Evolutionary conservation across 768 basidiomycete species (phyloP), one percentile per base, ranked within the genome.

Genomic region (Hysterangium stoloniferum): DNA sequence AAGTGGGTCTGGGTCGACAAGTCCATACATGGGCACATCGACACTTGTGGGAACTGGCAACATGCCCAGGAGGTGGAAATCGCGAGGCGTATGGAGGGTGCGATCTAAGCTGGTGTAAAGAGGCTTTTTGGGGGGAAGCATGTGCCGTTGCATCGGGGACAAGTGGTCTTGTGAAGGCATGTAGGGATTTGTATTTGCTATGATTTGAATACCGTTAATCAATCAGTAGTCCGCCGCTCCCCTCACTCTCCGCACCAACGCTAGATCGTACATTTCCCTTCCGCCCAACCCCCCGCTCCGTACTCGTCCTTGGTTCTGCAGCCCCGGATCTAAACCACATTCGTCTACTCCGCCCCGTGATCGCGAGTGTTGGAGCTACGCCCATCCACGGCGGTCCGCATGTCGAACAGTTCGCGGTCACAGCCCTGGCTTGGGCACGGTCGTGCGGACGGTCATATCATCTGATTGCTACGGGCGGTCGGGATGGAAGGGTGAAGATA

Each of bases 31-130:
- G n/a, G n/a, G n/a, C n/a, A n/a, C n/a, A n/a, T n/a, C n/a, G n/a
- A 28, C 38, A 29, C 43, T 29, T 17, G 29, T 17, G 45, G 35
- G 19, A 24, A 27, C 13, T 25, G n/a, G n/a, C n/a, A n/a, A n/a
- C n/a, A n/a, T n/a, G n/a, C n/a, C n/a, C n/a, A n/a, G n/a, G n/a
- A n/a, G n/a, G 69, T 22, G 83, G 79, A 0, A 82, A 78, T 56
- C 72, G 84, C 34, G 87, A 93, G 64, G 90, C 89, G 2, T 83
- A 91, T 48, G 91, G 91, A 3, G 94, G 87, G 1, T 97, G 92
- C 92, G 86, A 82, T 49, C 66, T 99, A 36, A 85, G 85, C 6
- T 99, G 94, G 93, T 97, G 93, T 66, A 90, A 90, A 61, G 95
- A 98, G 59, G 75, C 78, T 54, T 95, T 92, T 66, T 96, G 93